phyloP scores from a whole-genome alignment of 805 yeast species.

The Yamadazyma ubonensis region DNA sequence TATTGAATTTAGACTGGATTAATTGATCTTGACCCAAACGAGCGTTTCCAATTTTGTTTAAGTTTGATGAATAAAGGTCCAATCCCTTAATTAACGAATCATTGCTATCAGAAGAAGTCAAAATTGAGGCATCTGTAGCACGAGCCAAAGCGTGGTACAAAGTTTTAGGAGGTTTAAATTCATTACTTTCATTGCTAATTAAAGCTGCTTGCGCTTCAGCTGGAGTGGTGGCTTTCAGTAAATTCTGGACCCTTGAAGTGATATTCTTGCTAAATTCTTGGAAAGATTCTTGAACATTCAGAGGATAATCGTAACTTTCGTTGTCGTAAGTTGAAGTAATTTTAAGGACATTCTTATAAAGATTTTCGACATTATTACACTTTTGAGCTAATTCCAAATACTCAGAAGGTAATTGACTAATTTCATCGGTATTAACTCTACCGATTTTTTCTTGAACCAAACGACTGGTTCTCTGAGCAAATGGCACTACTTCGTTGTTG shows the following conservation, averaged over 20 bases:
- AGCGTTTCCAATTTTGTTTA: slow-evolving; percentile 76
- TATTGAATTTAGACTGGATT: slow-evolving; percentile 67
- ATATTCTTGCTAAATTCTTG: slow-evolving; percentile 67
- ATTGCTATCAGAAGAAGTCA: slow-evolving; percentile 30
- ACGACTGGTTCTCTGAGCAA: slow-evolving; percentile 80
- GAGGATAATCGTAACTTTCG: slow-evolving; percentile 84
- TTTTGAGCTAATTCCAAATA: slow-evolving; percentile 50
- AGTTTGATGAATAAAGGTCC: slow-evolving; percentile 64
- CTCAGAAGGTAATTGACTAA: slow-evolving; percentile 76
- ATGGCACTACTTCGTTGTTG: slow-evolving; percentile 53
- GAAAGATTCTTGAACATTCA: slow-evolving; percentile 71
- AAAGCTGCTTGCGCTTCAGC: slow-evolving; percentile 79
- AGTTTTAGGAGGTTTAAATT: slow-evolving; percentile 70
- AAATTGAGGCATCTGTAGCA: slow-evolving; percentile 59
- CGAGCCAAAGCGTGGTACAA: slow-evolving; percentile 78
- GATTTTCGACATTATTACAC: slow-evolving; percentile 41
- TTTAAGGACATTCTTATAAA: slow-evolving; percentile 43
- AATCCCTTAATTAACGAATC: slow-evolving; percentile 62
- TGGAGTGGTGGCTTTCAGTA: slow-evolving; percentile 71
- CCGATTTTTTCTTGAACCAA: slow-evolving; percentile 78
- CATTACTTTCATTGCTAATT: slow-evolving; percentile 39
- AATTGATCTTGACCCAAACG: slow-evolving; percentile 79
- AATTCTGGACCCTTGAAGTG: slow-evolving; percentile 59
- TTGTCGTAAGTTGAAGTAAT: slow-evolving; percentile 57
- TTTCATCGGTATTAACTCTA: slow-evolving; percentile 64